Evolutionary conservation across 768 basidiomycete species (phyloP).

Genomic region (Mycena metata): DNA sequence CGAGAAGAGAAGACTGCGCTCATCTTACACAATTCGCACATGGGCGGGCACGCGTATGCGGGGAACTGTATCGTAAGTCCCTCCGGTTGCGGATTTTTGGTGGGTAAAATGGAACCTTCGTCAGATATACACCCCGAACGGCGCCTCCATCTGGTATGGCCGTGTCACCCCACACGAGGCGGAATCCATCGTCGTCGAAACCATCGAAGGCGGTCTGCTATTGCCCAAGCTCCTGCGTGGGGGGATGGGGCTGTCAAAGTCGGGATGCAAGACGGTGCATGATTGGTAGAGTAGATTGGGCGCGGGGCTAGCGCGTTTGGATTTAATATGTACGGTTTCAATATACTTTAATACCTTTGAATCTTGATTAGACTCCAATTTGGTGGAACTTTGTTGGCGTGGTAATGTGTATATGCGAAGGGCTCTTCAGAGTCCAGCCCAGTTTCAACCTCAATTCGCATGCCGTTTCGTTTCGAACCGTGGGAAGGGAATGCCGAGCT

Average conservation of each 20-base stretch:
- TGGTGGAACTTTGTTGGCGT: too few relatives aligned
- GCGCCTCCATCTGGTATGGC: slow-evolving; percentile 94
- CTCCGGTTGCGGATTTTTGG: too few relatives aligned
- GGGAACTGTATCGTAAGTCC: slow-evolving; percentile 69
- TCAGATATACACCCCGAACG: slow-evolving; percentile 87
- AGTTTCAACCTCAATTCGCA: too few relatives aligned
- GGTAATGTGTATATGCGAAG: too few relatives aligned
- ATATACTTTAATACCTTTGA: too few relatives aligned
- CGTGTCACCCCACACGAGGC: slow-evolving; percentile 93
- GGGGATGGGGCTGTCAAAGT: slow-evolving; percentile 82
- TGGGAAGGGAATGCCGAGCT: too few relatives aligned
- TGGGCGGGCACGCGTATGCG: slow-evolving; percentile 95
- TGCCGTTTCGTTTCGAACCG: too few relatives aligned
- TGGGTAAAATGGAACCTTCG: too few relatives aligned
- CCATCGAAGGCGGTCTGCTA: slow-evolving; percentile 87
- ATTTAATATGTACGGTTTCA: too few relatives aligned
- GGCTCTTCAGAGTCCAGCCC: too few relatives aligned
- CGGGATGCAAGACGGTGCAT: slow-evolving; percentile 74
- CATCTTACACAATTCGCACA: slow-evolving; percentile 89
- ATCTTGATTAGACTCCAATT: too few relatives aligned
- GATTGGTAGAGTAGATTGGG: slow-evolving; percentile 71
- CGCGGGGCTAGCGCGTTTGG: too few relatives aligned
- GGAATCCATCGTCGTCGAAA: slow-evolving; percentile 86
- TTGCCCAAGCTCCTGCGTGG: slow-evolving; percentile 91
- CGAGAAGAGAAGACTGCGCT: slow-evolving; percentile 76